Evolutionary conservation across 2,329 filamentous ascomycete genomes (phyloP).

Genomic region (Plenodomus tracheiphilus): DNA sequence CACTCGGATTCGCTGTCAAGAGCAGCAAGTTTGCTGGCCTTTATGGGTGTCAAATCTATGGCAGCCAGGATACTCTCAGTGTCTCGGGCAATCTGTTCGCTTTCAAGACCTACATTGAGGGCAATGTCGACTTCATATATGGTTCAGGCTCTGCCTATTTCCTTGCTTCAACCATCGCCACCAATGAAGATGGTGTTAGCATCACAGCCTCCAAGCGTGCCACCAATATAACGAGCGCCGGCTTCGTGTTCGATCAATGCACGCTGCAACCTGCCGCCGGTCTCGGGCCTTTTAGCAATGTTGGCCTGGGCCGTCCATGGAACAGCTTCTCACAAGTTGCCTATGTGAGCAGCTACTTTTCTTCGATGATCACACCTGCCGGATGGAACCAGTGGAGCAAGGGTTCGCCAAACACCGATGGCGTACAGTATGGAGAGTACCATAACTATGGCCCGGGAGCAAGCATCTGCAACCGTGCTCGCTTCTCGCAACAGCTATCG

Average conservation of each 20-base stretch:
- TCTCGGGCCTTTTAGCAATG: constrained; percentile 30
- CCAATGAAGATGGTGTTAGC: constrained; percentile 41
- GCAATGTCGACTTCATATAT: constrained; percentile 51
- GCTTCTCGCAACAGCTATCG: constrained; percentile 45
- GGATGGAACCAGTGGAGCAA: constrained; percentile 27
- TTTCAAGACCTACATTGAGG: constrained; percentile 47
- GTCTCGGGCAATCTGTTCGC: constrained; percentile 46
- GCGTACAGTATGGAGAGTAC: constrained; percentile 37
- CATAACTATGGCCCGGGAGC: constrained; percentile 45
- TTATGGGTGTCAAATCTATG: constrained; percentile 44
- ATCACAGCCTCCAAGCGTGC: constrained; percentile 48
- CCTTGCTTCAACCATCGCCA: constrained; percentile 43
- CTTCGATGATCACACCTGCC: constrained; percentile 21
- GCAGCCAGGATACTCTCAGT: constrained; percentile 46
- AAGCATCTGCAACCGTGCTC: constrained; percentile 32
- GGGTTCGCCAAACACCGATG: constrained; percentile 18
- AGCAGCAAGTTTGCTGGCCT: constrained; percentile 48
- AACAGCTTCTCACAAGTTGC: constrained; percentile 23
- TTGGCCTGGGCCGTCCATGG: constrained; percentile 32
- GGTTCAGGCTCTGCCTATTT: constrained; percentile 52
- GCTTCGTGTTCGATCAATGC: constrained; percentile 46
- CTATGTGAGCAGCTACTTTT: constrained; percentile 22
- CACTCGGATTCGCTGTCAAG: constrained; percentile 47
- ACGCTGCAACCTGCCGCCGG: constrained; percentile 35
- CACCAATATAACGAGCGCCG: constrained; percentile 43